Evolutionary conservation across 768 basidiomycete genomes (phyloP).

Genomic region (Podaxis sp.): DNA sequence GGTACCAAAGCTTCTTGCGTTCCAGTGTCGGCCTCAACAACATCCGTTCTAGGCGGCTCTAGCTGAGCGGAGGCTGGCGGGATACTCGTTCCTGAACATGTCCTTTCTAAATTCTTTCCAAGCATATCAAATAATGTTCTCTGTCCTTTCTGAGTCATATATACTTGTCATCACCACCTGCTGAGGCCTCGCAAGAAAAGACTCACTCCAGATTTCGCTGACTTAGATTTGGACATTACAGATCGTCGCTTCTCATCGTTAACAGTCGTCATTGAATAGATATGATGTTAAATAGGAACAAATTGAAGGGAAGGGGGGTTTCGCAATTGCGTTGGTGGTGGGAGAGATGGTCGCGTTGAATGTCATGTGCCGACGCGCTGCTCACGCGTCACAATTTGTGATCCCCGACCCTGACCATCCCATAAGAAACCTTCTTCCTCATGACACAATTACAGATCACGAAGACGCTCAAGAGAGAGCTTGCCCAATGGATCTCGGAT

Average conservation of each 20-base stretch:
- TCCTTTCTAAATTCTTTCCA: constrained; percentile 19
- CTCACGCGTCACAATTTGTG: constrained; percentile 12
- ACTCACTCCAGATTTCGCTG: constrained; percentile 10
- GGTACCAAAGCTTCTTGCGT: background rate
- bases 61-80: background rate
- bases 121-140: constrained; percentile 42
- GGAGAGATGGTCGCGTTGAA: constrained; percentile 7
- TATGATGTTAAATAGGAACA: background rate
- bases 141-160: constrained; percentile 27
- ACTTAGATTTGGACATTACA: background rate
- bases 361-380: constrained; percentile 1
- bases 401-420: constrained; percentile 3
- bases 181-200: background rate
- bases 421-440: background rate
- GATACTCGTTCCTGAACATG: background rate
- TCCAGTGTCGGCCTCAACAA: background rate
- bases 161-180: background rate
- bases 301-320: background rate
- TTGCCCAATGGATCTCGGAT: constrained; percentile 30
- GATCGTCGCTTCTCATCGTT: background rate
- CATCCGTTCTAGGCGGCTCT: background rate
- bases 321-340: background rate
- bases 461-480: constrained; percentile 1
- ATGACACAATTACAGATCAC: constrained; percentile 10
- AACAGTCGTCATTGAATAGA: background rate